Evolutionary conservation across 805 yeast genomes (phyloP), one percentile per base, ranked within the genome.

Genomic region (Dipodascopsis uninucleata): DNA sequence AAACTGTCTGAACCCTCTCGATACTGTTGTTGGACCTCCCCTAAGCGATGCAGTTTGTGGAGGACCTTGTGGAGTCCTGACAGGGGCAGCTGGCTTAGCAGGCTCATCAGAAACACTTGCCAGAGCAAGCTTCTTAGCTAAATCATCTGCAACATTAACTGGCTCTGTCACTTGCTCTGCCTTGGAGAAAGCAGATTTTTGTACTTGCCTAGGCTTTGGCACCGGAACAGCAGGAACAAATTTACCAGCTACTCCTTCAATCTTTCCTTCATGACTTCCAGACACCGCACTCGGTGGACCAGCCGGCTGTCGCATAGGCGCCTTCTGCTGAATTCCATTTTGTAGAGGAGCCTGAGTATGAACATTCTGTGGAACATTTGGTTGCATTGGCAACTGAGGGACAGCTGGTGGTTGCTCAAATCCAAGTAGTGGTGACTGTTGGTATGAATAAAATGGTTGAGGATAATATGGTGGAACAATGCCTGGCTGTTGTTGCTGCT

Each of bases 111-210:
- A 20, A 18, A 46, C 20, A 1, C 23, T 31, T 5, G 35, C 31
- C 21, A 17, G 36, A 5, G 42, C 40, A 2, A 52, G 38, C 35
- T 34, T 37, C 37, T 40, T 35, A 4, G 53, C 45, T 28, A 53
- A 45, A 8, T 52, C 56, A 10, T 47, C 53, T 7, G 46, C 52
- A n/a, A 43, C 36, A 39, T 50, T 43, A 12, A 29, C 47, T 16
- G 49, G 43, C 24, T 41, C 39, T 35, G 50, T 41, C 1, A 41
- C 43, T 25, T 66, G 63, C 6, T 62, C 61, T 41, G 62, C 56
- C 12, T 18, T 22, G 16, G 37, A 26, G 29, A 12, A 12, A 26
- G 14, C 12, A 12, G 12, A 12, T 22, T 36, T 41, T 5, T n/a
- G 28, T 29, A n/a, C 12, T 39, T 37, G 42, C 14, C 41, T 34